A percentile compares a stretch with the other conserved stretches of the same genome.
Evolutionary conservation across 148 eudicot species (phyloP).

Genomic region (Dianthus caryophyllus): DNA sequence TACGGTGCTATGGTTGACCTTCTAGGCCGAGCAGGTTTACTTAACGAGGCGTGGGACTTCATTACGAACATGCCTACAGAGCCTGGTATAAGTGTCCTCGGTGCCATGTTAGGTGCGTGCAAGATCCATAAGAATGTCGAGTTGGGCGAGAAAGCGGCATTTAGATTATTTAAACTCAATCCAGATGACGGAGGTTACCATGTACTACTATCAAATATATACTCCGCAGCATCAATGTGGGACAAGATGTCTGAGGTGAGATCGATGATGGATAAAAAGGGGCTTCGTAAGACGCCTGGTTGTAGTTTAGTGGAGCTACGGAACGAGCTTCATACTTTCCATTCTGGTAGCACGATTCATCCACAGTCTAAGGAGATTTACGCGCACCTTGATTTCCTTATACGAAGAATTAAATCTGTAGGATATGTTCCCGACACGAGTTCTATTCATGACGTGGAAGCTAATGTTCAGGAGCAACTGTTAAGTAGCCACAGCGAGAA

Average conservation of each 20-base stretch:
- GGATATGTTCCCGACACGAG: constrained; percentile 70
- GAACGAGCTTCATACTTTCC: constrained; percentile 68
- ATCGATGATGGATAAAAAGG: constrained; percentile 50
- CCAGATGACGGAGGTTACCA: constrained; percentile 82
- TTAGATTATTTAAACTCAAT: constrained; percentile 41
- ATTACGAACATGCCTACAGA: constrained; percentile 64
- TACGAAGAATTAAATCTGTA: constrained; percentile 51
- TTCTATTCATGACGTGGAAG: constrained; percentile 65
- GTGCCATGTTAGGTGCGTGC: constrained; percentile 94
- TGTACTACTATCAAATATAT: constrained; percentile 65
- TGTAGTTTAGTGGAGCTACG: constrained; percentile 55
- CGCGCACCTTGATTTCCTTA: constrained; percentile 40
- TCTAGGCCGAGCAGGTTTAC: constrained; percentile 73
- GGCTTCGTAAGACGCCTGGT: constrained; percentile 73
- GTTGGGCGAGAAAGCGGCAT: constrained; percentile 68
- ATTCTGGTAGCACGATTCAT: constrained; percentile 69
- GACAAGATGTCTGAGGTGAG: constrained; percentile 63
- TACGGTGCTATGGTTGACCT: constrained; percentile 96
- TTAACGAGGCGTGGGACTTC: constrained; percentile 75
- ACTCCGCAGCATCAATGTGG: constrained; percentile 74
- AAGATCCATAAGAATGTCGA: constrained; percentile 75
- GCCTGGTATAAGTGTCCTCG: constrained; percentile 65
- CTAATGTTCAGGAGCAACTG: constrained; percentile 63
- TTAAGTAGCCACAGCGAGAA: constrained; percentile 69
- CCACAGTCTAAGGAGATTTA: constrained; percentile 60